Conservation (phyloP, 1,284 basidiomycete genomes). For the Fomitiporia mediterranea region DNA sequence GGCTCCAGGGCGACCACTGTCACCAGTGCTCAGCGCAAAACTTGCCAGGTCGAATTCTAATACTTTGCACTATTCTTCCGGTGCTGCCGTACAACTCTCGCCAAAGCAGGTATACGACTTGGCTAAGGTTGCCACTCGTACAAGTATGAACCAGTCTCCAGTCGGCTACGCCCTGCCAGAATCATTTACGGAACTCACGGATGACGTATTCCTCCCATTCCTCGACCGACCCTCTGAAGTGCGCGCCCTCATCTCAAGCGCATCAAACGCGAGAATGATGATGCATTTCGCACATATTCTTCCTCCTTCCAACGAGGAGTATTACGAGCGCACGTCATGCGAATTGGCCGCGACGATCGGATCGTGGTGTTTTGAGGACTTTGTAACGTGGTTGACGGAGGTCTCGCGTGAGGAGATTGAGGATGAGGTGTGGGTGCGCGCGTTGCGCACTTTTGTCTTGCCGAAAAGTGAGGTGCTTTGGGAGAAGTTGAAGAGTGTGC, state of each 20-base stretch:
- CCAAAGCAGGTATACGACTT: slow-evolving; percentile 68
- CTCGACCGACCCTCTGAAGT: slow-evolving; percentile 69
- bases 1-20: background rate
- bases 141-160: slow-evolving; percentile 28
- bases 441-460: slow-evolving; percentile 61
- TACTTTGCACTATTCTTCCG: slow-evolving; percentile 28
- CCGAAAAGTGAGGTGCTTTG: slow-evolving; percentile 72
- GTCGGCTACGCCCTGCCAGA: slow-evolving; percentile 33
- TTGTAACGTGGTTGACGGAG: slow-evolving; percentile 55
- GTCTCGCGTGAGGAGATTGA: slow-evolving; percentile 53
- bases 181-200: slow-evolving; percentile 65
- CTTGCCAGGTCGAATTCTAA: background rate
- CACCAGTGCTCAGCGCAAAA: background rate
- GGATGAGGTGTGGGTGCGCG: slow-evolving; percentile 60
- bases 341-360: slow-evolving; percentile 26
- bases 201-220: slow-evolving; percentile 70
- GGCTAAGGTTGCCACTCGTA: slow-evolving; percentile 54
- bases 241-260: slow-evolving; percentile 49
- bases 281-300: slow-evolving; percentile 68
- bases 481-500: slow-evolving; percentile 74
- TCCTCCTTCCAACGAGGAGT: slow-evolving; percentile 29
- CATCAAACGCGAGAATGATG: slow-evolving; percentile 63
- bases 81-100: slow-evolving; percentile 44
- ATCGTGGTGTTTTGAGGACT: slow-evolving; percentile 58
- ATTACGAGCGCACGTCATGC: slow-evolving; percentile 25